Evolutionary conservation across 2,329 filamentous ascomycete genomes (phyloP).

Genomic region (Exophiala alcalophila): DNA sequence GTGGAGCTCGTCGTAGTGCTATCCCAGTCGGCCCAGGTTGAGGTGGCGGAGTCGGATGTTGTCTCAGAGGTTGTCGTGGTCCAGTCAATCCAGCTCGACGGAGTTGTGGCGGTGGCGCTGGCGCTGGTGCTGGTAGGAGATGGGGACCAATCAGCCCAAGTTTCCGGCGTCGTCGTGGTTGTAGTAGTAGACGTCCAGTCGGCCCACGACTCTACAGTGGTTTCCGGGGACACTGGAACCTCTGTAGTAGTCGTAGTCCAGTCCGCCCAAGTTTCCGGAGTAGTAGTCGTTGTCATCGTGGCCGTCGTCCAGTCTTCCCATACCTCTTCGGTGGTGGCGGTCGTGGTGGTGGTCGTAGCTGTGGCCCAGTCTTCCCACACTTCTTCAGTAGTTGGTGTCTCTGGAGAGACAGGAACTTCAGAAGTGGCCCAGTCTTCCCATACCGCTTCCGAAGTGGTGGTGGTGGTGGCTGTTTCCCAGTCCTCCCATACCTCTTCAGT

Average conservation of each 20-base stretch:
- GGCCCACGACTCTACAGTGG: too few species aligned
- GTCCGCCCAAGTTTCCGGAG: background rate
- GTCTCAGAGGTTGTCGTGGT: too few species aligned
- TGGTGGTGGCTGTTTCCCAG: slow-evolving; percentile 1
- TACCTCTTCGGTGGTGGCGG: slow-evolving; percentile 3
- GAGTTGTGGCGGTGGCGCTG: background rate
- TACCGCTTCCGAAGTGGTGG: background rate
- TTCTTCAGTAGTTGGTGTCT: background rate
- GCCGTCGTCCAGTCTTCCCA: too few species aligned
- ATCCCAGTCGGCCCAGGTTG: too few species aligned
- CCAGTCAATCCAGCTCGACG: background rate
- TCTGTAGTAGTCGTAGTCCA: slow-evolving; percentile 1
- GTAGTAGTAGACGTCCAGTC: too few species aligned
- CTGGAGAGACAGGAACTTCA: background rate
- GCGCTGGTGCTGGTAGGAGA: background rate
- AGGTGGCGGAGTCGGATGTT: too few species aligned
- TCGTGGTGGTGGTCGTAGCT: too few species aligned
- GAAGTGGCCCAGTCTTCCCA: too few species aligned
- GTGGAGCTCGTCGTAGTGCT: too few species aligned
- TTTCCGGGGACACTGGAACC: background rate
- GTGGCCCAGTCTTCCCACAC: background rate
- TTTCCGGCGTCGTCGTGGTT: background rate
- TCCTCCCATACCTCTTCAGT: background rate
- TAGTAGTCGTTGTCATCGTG: background rate
- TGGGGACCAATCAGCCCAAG: too few species aligned